Conservation (phyloP, 768 basidiomycete species). For the Austroboletus festivus region DNA sequence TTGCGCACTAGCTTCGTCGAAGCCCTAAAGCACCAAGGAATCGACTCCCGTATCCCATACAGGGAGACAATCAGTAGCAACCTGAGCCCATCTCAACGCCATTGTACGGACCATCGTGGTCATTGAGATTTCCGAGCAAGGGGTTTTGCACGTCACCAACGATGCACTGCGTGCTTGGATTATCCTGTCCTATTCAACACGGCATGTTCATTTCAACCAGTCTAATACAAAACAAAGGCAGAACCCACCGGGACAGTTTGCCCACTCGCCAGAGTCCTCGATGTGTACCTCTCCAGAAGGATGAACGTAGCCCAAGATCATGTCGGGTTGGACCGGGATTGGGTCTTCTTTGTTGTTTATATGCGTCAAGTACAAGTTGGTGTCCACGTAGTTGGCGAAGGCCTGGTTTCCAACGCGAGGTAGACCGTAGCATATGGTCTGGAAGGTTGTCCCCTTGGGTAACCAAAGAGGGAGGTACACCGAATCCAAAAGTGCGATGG, state of each 20-base stretch:
- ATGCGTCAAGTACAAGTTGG: slow-evolving; percentile 41
- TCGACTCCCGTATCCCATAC: too few species aligned
- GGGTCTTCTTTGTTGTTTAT: slow-evolving; percentile 49
- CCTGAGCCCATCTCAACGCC: slow-evolving; percentile 22
- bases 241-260: slow-evolving; percentile 45
- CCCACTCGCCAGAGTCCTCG: slow-evolving; percentile 44
- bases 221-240: background rate
- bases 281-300: slow-evolving; percentile 42
- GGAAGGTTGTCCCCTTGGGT: slow-evolving; percentile 27
- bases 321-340: slow-evolving; percentile 33
- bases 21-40: too few species aligned
- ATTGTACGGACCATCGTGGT: slow-evolving; percentile 45
- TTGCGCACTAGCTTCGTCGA: too few species aligned
- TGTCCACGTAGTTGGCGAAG: slow-evolving; percentile 55
- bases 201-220: background rate
- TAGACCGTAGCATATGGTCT: slow-evolving; percentile 30
- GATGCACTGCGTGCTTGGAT: slow-evolving; percentile 37
- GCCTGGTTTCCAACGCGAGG: slow-evolving; percentile 51
- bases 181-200: slow-evolving; percentile 50
- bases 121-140: slow-evolving; percentile 33
- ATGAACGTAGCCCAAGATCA: slow-evolving; percentile 38
- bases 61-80: too few species aligned
- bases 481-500: slow-evolving; percentile 35
- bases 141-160: slow-evolving; percentile 35
- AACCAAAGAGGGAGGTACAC: slow-evolving; percentile 36